phyloP scores from a whole-genome alignment of 306 rosid species.

The Vicia villosa region DNA sequence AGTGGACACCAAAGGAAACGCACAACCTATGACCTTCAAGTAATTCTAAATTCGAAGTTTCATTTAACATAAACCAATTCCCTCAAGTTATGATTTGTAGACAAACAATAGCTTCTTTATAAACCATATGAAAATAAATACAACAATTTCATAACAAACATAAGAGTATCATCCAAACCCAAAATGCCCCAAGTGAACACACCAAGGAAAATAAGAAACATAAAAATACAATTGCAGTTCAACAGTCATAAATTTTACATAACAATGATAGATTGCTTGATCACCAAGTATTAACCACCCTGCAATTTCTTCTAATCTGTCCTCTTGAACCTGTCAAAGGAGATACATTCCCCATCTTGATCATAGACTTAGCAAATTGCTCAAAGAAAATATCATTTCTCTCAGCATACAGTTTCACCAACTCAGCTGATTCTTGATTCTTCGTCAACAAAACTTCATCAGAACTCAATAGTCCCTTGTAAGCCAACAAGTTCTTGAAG shows the following conservation, averaged over 20 bases:
- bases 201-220: slow-evolving; percentile 19
- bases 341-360: slow-evolving; percentile 87
- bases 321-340: slow-evolving; percentile 79
- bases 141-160: slow-evolving; percentile 31
- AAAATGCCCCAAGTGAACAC: background rate
- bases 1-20: too few species aligned
- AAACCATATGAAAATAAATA: slow-evolving; percentile 18
- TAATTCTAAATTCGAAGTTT: too few species aligned
- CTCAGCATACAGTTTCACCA: slow-evolving; percentile 69
- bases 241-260: background rate
- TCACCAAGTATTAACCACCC: slow-evolving; percentile 51
- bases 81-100: too few species aligned
- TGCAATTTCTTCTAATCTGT: slow-evolving; percentile 73
- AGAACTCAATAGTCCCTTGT: slow-evolving; percentile 73
- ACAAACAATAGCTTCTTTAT: slow-evolving; percentile 4
- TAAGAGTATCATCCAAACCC: slow-evolving; percentile 3
- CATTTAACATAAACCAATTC: too few species aligned
- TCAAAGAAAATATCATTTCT: slow-evolving; percentile 57
- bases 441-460: slow-evolving; percentile 71
- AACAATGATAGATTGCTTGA: slow-evolving; percentile 1
- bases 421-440: slow-evolving; percentile 50
- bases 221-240: background rate
- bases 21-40: too few species aligned
- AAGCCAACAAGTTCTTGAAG: slow-evolving; percentile 72
- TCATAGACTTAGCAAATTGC: slow-evolving; percentile 84